Conservation (phyloP, 495 filamentous ascomycete species). For the Trichoderma gamsii region DNA sequence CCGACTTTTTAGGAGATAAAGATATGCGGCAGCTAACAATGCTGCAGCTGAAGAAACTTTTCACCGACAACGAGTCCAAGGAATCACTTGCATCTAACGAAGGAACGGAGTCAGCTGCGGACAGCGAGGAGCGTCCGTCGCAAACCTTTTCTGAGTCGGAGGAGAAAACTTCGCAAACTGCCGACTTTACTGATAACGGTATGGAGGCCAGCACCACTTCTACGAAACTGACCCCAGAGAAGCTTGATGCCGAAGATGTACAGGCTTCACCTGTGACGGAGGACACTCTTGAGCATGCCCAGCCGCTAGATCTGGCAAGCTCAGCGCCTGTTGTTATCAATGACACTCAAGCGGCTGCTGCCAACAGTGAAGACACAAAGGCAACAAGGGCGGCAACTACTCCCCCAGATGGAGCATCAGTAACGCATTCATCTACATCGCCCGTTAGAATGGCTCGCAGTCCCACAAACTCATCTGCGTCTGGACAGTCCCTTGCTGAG, state of each 20-base stretch:
- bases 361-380: constrained; percentile 13
- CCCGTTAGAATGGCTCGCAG: neutral
- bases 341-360: constrained; percentile 20
- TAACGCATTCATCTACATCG: neutral
- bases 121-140: constrained; percentile 15
- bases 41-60: constrained; percentile 89
- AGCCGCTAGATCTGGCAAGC: constrained; percentile 68
- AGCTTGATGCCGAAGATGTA: constrained; percentile 18
- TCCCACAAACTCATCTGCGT: neutral
- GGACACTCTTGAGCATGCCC: constrained; percentile 47
- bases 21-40: constrained; percentile 90
- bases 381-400: neutral
- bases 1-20: constrained; percentile 93
- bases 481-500: constrained; percentile 35
- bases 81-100: constrained; percentile 63
- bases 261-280: constrained; percentile 21
- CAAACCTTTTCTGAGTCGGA: constrained; percentile 29
- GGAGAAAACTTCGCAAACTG: constrained; percentile 36
- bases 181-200: constrained; percentile 22
- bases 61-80: constrained; percentile 78
- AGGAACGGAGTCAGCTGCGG: constrained; percentile 38
- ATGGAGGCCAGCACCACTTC: constrained; percentile 20
- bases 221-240: constrained; percentile 17
- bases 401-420: neutral
- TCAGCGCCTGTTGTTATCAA: constrained; percentile 23